Base-by-base conservation (phyloP, 345 rosid genomes). In the Heritiera littoralis region DNA sequence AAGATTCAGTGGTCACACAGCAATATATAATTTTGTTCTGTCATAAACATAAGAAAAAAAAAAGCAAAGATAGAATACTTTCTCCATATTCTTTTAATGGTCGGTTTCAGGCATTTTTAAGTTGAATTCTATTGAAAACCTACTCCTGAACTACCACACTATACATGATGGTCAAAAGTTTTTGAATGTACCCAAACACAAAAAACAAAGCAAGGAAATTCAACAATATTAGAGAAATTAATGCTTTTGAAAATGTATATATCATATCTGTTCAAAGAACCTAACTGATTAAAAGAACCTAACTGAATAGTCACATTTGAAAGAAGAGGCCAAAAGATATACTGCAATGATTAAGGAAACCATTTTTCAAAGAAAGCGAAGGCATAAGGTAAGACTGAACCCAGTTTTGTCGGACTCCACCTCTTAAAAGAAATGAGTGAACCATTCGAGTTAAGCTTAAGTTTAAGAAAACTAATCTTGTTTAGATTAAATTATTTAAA, bases 1-100 rank as follows among this genome's bases (percentile, higher is more conserved):
- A 54, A 64, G 65, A 60, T 60, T 28, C 65, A 60, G 65, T 23
- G 65, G 65, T 60, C 65, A 28, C 65, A 23, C 23, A 35, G 38
- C 35, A 54, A 30, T 32, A 11, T 28, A 30, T 11, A 61, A 61
- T 61, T 63, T 63, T 12, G 14, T 63, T 63, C 12, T 63, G 40
- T 61, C 30, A 28, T 61, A 61, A 61, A 61, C 38, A 23, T 9
- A 9, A 60, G 4, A 30, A 11, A 5, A 41, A 41, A 5, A 41
- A 4, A 30, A 12, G 32, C 7, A 5, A 56, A 32, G 18, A 12
- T 63, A 30, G 40, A 63, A 11, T 20, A 30, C 67, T 63, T 56
- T 56, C 61, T 0, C 67, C 17, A 4, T 0, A 12, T 30, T 10
- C 15, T 13, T 63, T 56, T 63, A 30, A 30, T 63, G 41, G 67